Percentiles rank a stretch among this genome's conserved stretches.
These are phyloP conservation scores for Trichoderma sp. DNA, from an alignment of 2,329 filamentous ascomycete species.

Conservation along the genomic window DNA sequence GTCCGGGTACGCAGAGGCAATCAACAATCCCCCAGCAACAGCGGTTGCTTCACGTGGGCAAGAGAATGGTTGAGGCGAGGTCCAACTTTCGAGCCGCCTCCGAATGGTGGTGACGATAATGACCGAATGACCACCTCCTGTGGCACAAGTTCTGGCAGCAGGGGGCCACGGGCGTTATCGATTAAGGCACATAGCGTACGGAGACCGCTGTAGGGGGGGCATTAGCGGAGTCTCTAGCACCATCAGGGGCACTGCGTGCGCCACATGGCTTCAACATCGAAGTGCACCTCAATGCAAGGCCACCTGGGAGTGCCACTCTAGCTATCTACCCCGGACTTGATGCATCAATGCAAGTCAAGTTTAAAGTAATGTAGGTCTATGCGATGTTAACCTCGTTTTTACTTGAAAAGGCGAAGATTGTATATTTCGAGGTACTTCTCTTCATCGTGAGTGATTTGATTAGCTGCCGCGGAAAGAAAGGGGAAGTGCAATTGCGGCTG, in stretches of 20 bases:
- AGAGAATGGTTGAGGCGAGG: constrained; percentile 24
- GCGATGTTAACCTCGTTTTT: too few species aligned
- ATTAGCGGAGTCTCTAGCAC: constrained; percentile 13
- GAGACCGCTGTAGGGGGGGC: background rate
- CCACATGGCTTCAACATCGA: background rate
- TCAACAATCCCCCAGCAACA: constrained; percentile 1
- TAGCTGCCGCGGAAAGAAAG: too few species aligned
- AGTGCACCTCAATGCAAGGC: too few species aligned
- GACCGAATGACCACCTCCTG: constrained; percentile 26
- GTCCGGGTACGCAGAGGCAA: background rate
- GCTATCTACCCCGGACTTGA: too few species aligned
- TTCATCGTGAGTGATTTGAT: too few species aligned
- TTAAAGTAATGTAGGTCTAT: too few species aligned
- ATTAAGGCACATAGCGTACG: constrained; percentile 8
- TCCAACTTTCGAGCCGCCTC: background rate
- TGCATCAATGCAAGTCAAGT: too few species aligned
- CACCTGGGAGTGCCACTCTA: too few species aligned
- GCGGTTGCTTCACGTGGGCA: constrained; percentile 22
- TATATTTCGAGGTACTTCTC: too few species aligned
- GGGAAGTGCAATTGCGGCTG: too few species aligned
- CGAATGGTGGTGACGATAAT: constrained; percentile 11
- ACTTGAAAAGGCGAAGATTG: too few species aligned
- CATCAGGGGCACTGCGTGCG: constrained; percentile 3
- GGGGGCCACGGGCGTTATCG: constrained; percentile 21
- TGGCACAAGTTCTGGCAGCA: constrained; percentile 2